Percentiles rank a stretch among this genome's conserved stretches.
These are phyloP conservation scores for Botrytis medusae DNA, from an alignment of 2,329 filamentous ascomycete species.

Conservation along the genomic window DNA sequence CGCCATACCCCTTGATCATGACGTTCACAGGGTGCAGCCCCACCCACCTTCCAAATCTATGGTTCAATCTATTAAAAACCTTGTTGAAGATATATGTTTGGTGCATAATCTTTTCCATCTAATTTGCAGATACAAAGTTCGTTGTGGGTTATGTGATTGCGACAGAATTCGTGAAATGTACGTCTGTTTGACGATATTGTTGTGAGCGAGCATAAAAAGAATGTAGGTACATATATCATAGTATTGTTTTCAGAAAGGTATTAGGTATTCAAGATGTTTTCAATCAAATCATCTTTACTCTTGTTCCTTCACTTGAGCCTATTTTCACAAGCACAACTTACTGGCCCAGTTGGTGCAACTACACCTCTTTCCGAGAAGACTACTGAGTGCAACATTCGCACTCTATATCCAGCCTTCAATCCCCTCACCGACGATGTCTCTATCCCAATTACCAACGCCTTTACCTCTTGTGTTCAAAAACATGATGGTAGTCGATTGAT, in stretches of 20 bases:
- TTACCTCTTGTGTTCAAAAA: conserved; percentile 36
- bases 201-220: not conserved
- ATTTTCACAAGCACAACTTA: conserved; percentile 13
- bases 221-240: not conserved
- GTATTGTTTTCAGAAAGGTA: not conserved
- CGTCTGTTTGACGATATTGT: not conserved
- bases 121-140: not conserved
- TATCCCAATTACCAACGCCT: conserved; percentile 36
- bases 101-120: conserved; percentile 1
- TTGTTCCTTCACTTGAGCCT: not conserved
- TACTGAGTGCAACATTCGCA: conserved; percentile 40
- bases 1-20: conserved; percentile 3
- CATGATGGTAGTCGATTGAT: conserved; percentile 15
- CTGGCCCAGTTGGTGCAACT: conserved; percentile 34
- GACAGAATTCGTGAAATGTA: not conserved
- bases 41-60: not conserved
- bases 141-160: not conserved
- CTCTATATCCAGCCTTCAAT: conserved; percentile 36
- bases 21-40: not conserved
- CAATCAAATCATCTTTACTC: not conserved
- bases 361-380: conserved; percentile 37
- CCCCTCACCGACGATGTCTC: conserved; percentile 36
- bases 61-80: not conserved
- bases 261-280: conserved; percentile 12
- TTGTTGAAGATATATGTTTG: conserved; percentile 5